Conservation (phyloP, 164 flowering plant genomes). For the Dillenia turbinata region DNA sequence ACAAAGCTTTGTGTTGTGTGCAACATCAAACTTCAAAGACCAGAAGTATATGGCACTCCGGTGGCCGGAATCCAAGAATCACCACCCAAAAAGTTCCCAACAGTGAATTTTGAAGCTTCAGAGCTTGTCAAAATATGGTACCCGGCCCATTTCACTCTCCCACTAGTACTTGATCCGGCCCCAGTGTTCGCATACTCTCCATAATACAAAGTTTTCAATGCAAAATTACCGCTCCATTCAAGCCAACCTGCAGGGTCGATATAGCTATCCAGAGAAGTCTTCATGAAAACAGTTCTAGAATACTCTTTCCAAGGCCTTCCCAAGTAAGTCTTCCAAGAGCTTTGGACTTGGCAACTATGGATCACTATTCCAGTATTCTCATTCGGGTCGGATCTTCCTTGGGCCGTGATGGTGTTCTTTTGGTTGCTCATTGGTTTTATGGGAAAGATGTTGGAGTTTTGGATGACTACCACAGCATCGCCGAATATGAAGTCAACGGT, state of each 20-base stretch:
- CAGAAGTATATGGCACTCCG: slow-evolving; percentile 1
- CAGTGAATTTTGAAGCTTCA: neutral
- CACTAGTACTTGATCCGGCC: neutral
- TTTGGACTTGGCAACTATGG: slow-evolving; percentile 4
- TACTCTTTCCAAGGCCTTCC: slow-evolving; percentile 21
- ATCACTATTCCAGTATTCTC: slow-evolving; percentile 16
- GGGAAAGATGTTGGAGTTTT: no score
- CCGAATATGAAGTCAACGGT: no score
- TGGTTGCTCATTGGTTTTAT: no score
- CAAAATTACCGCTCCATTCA: slow-evolving; percentile 11
- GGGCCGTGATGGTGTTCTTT: slow-evolving; percentile 9
- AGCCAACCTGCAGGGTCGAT: slow-evolving; percentile 15
- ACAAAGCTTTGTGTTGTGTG: neutral
- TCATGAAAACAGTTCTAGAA: slow-evolving; percentile 15
- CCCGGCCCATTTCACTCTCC: neutral
- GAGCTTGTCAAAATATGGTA: no score
- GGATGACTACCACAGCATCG: no score
- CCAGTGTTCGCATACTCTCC: slow-evolving; percentile 16
- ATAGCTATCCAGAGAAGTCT: slow-evolving; percentile 2
- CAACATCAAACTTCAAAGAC: neutral
- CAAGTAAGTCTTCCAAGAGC: slow-evolving; percentile 7
- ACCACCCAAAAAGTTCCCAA: neutral
- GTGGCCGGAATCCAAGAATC: slow-evolving; percentile 5
- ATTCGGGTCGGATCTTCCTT: slow-evolving; percentile 13
- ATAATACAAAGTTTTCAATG: slow-evolving; percentile 13